These are phyloP conservation scores for Gonium pectorale DNA, from an alignment of 139 green algal genomes.

Conservation along the genomic window DNA sequence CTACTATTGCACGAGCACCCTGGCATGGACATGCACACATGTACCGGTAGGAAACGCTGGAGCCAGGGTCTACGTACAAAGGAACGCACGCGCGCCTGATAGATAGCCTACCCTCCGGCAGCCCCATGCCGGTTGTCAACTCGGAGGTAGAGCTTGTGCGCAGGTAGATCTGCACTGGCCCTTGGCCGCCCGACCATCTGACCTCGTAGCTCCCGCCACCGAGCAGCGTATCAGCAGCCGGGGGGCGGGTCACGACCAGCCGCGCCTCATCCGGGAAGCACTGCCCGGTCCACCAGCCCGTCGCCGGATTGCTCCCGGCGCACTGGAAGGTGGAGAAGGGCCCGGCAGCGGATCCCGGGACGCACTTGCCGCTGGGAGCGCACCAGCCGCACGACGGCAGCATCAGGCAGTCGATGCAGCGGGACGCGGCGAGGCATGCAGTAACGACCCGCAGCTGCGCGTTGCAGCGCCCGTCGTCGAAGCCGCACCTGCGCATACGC, in stretches of 20 bases:
- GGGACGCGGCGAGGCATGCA: background rate
- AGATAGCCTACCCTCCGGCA: background rate
- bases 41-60: too few relatives aligned
- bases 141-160: background rate
- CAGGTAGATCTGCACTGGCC: slow-evolving; percentile 1
- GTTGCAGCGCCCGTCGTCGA: slow-evolving; percentile 17
- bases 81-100: too few relatives aligned
- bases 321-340: background rate
- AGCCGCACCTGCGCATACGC: slow-evolving; percentile 19
- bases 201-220: background rate
- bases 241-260: background rate
- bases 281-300: background rate
- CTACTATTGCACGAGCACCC: too few relatives aligned
- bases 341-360: background rate
- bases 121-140: background rate
- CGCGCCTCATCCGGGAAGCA: background rate
- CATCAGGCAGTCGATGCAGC: slow-evolving; percentile 2
- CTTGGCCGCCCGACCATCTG: background rate
- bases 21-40: too few relatives aligned
- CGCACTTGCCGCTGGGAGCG: background rate
- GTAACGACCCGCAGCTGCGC: background rate
- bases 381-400: slow-evolving; percentile 22
- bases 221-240: background rate
- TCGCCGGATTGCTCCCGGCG: background rate
- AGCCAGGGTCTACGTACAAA: too few relatives aligned